Evolutionary conservation across 768 basidiomycete species (phyloP).

Genomic region (Boletellus emodensis): DNA sequence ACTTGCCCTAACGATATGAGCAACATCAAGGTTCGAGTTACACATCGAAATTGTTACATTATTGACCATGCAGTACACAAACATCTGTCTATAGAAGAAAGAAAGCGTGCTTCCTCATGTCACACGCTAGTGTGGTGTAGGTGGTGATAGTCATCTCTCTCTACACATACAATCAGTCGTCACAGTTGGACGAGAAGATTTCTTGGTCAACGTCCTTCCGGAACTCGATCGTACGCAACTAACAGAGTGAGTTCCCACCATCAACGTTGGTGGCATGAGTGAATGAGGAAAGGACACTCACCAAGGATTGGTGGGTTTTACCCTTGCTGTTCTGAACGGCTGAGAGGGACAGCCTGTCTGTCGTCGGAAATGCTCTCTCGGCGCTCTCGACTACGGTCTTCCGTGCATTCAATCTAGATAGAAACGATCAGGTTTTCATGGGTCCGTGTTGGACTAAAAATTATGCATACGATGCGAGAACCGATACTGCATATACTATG

Average conservation of each 20-base stretch:
- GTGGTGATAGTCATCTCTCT: no score
- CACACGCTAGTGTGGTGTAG: neutral
- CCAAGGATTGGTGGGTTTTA: neutral
- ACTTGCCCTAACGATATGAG: no score
- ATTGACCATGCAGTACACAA: no score
- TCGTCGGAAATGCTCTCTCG: neutral
- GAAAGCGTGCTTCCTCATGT: no score
- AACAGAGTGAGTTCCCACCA: no score
- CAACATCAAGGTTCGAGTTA: no score
- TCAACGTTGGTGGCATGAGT: no score
- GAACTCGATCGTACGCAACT: no score
- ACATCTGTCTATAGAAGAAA: no score
- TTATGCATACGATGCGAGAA: constrained; percentile 11
- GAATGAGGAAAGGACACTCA: neutral
- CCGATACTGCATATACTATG: constrained; percentile 17
- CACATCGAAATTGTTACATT: no score
- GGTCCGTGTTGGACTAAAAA: neutral
- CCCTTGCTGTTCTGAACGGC: neutral
- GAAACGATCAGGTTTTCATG: neutral
- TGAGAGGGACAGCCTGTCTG: neutral
- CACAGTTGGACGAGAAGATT: no score
- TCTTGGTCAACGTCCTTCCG: neutral
- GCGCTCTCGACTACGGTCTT: neutral
- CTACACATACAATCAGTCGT: neutral
- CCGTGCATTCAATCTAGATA: neutral